Evolutionary conservation across 2,329 filamentous ascomycete species (phyloP).

Genomic region (Neofusicoccum kwambonambiense): DNA sequence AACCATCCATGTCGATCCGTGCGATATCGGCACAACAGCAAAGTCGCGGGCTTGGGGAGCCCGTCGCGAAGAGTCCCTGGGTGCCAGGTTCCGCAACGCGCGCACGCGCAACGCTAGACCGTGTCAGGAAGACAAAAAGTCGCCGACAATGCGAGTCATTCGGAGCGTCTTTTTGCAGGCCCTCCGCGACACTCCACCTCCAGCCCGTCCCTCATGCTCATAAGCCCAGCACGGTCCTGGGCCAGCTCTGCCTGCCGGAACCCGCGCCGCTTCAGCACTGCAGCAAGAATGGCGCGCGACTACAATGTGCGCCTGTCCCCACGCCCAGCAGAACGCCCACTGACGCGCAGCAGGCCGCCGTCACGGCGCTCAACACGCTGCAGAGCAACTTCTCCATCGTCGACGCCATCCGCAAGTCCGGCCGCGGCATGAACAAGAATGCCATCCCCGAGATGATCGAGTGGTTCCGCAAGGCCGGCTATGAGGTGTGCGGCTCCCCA

Average conservation of each 20-base stretch:
- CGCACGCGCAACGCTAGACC: not conserved
- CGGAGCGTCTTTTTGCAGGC: not conserved
- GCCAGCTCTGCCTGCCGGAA: not conserved
- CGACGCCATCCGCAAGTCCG: slow-evolving; percentile 73
- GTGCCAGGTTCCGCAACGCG: too few relatives aligned
- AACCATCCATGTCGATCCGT: not conserved
- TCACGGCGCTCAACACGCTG: slow-evolving; percentile 70
- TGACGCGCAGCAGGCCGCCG: slow-evolving; percentile 56
- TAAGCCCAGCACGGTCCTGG: slow-evolving; percentile 11
- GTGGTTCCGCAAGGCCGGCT: slow-evolving; percentile 74
- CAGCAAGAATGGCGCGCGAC: slow-evolving; percentile 20
- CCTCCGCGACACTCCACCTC: not conserved
- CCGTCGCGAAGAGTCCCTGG: too few relatives aligned
- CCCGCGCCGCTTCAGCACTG: not conserved
- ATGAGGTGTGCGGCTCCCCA: slow-evolving; percentile 57
- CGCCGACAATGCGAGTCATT: slow-evolving; percentile 10
- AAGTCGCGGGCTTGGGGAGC: too few relatives aligned
- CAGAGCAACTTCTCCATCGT: slow-evolving; percentile 78
- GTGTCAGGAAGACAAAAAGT: not conserved
- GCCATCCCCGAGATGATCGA: slow-evolving; percentile 80
- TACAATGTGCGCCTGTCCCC: slow-evolving; percentile 19
- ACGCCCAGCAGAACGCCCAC: not conserved
- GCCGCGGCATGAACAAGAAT: slow-evolving; percentile 67
- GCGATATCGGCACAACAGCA: not conserved
- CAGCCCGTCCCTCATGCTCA: slow-evolving; percentile 13